phyloP scores from a whole-genome alignment of 306 rosid species.

The Gillenia trifoliata region DNA sequence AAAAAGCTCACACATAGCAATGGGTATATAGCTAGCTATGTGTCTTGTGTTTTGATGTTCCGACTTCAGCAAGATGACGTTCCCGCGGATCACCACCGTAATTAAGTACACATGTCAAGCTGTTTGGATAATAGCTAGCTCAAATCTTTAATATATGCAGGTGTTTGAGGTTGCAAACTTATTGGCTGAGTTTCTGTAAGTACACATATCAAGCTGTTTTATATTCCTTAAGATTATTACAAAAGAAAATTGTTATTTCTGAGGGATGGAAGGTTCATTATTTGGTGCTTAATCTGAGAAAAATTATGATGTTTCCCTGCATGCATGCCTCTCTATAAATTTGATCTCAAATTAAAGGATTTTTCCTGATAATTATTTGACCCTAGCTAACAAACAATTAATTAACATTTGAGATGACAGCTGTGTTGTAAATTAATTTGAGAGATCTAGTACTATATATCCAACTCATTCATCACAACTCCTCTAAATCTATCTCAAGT shows the following conservation, averaged over 20 bases:
- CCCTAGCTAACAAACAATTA: neutral
- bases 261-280: too few species aligned
- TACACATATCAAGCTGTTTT: neutral
- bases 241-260: too few species aligned
- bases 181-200: slow-evolving; percentile 53
- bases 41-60: slow-evolving; percentile 50
- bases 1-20: neutral
- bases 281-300: neutral
- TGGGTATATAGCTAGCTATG: slow-evolving; percentile 22
- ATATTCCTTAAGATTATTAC: neutral
- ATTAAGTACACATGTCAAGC: slow-evolving; percentile 94
- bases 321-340: neutral
- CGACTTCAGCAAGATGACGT: slow-evolving; percentile 87
- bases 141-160: slow-evolving; percentile 29
- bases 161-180: slow-evolving; percentile 76
- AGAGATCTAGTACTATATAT: neutral
- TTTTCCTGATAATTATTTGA: neutral
- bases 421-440: too few species aligned
- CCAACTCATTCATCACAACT: neutral
- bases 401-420: neutral
- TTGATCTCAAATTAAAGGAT: neutral
- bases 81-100: slow-evolving; percentile 62
- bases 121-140: slow-evolving; percentile 15
- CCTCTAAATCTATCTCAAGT: neutral
- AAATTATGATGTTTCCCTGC: neutral